A percentile compares a stretch with the other conserved stretches of the same genome.
These are phyloP conservation scores for Emmonsiellopsis sp. DNA, from an alignment of 2,329 filamentous ascomycete genomes.

Conservation along the genomic window DNA sequence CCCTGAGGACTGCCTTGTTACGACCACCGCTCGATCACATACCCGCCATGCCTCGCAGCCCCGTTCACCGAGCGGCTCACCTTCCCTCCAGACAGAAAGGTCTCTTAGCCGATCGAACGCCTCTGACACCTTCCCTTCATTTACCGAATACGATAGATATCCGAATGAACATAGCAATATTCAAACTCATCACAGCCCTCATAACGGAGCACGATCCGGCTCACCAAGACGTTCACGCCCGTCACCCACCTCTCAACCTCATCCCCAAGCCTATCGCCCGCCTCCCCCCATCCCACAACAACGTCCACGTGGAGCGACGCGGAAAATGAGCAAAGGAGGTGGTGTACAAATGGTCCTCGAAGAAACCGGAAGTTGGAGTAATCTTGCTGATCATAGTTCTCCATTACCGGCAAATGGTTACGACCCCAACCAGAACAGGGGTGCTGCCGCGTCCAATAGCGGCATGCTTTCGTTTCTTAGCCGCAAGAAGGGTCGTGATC, in stretches of 20 bases:
- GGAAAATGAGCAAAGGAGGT: conserved; percentile 68
- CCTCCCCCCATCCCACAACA: conserved; percentile 28
- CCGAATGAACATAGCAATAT: neutral
- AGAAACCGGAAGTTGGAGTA: conserved; percentile 82
- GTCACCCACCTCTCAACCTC: conserved; percentile 18
- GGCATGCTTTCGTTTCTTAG: conserved; percentile 87
- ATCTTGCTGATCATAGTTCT: conserved; percentile 74
- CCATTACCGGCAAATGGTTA: conserved; percentile 60
- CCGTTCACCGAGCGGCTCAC: conserved; percentile 23
- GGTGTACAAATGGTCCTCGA: conserved; percentile 88
- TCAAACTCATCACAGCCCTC: neutral
- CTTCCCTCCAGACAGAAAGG: conserved; percentile 23
- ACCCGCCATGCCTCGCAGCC: conserved; percentile 29
- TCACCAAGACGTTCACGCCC: conserved; percentile 15
- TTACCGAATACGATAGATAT: conserved; percentile 17
- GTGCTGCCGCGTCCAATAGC: conserved; percentile 47
- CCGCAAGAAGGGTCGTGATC: conserved; percentile 79
- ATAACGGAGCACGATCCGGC: neutral
- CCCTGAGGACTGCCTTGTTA: conserved; percentile 29
- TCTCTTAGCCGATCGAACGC: conserved; percentile 20
- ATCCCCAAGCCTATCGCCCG: conserved; percentile 28
- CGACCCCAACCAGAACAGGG: conserved; percentile 37
- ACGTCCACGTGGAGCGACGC: conserved; percentile 51
- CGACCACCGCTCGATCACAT: conserved; percentile 20
- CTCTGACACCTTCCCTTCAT: conserved; percentile 20